A percentile compares a stretch with the other conserved stretches of the same genome.
Evolutionary conservation across 2,329 filamentous ascomycete genomes (phyloP).

Genomic region (Ophiostoma fasciatum): DNA sequence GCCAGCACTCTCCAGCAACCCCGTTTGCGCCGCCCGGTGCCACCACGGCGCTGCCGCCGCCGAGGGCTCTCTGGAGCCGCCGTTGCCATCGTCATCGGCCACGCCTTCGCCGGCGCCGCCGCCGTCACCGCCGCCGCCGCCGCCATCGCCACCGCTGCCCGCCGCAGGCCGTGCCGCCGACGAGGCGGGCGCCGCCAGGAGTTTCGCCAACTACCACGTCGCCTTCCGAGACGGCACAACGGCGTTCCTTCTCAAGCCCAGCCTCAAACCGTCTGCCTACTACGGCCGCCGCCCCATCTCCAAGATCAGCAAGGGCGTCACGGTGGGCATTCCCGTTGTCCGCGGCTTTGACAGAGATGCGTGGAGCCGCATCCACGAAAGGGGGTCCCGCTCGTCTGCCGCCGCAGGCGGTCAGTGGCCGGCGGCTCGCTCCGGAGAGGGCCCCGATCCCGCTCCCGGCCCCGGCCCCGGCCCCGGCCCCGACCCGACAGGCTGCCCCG

Average conservation of each 20-base stretch:
- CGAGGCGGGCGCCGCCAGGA: slow-evolving; percentile 27
- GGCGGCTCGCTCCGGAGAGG: too few species aligned
- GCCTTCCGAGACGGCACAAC: slow-evolving; percentile 67
- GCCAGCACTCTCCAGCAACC: slow-evolving; percentile 34
- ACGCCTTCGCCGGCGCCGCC: not conserved
- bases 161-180: too few species aligned
- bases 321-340: slow-evolving; percentile 75
- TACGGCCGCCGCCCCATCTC: slow-evolving; percentile 68
- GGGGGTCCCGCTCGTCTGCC: too few species aligned
- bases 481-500: slow-evolving; percentile 25
- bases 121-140: not conserved
- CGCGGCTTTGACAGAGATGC: slow-evolving; percentile 67
- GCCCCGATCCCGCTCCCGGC: not conserved
- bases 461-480: too few species aligned
- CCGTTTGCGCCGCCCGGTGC: slow-evolving; percentile 44
- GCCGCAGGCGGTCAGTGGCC: too few species aligned
- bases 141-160: slow-evolving; percentile 23
- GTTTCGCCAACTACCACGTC: slow-evolving; percentile 64
- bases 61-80: slow-evolving; percentile 32
- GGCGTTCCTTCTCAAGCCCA: slow-evolving; percentile 79
- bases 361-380: slow-evolving; percentile 61
- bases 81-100: too few species aligned
- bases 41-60: slow-evolving; percentile 44
- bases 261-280: slow-evolving; percentile 68
- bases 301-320: slow-evolving; percentile 70